phyloP scores from a whole-genome alignment of 345 rosid genomes.

The Rubroshorea leprosula region DNA sequence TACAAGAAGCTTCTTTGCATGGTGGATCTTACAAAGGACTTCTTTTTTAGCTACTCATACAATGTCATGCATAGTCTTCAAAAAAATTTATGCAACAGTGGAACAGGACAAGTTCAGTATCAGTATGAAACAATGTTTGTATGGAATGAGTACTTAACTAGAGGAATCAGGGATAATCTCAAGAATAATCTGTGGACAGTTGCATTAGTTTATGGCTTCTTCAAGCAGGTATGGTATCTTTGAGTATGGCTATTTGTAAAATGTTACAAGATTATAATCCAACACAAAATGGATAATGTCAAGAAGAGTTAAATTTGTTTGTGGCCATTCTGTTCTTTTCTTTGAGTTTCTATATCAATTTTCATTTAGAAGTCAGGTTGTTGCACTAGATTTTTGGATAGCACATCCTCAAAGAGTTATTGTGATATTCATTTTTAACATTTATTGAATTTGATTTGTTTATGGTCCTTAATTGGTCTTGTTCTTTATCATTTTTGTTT shows the following conservation, averaged over 20 bases:
- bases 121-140: slow-evolving; percentile 89
- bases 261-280: too few relatives aligned
- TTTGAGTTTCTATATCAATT: neutral
- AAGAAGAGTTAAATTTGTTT: neutral
- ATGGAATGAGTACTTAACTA: slow-evolving; percentile 92
- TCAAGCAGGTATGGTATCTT: slow-evolving; percentile 63
- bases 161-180: slow-evolving; percentile 52
- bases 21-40: slow-evolving; percentile 93
- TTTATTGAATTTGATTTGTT: neutral
- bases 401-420: too few relatives aligned
- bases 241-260: neutral
- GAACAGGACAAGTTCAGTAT: slow-evolving; percentile 42
- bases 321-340: neutral
- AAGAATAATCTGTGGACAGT: slow-evolving; percentile 81
- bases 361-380: neutral
- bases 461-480: neutral
- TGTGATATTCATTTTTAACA: neutral
- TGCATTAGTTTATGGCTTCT: slow-evolving; percentile 91
- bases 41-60: slow-evolving; percentile 96
- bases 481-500: neutral
- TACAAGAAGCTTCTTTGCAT: slow-evolving; percentile 95
- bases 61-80: slow-evolving; percentile 81
- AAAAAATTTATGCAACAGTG: slow-evolving; percentile 48
- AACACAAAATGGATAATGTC: too few relatives aligned
- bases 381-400: neutral